Percentiles rank a stretch among this genome's conserved stretches.
Conservation (phyloP, 106 monocot genomes). For the Acorus gramineus region DNA sequence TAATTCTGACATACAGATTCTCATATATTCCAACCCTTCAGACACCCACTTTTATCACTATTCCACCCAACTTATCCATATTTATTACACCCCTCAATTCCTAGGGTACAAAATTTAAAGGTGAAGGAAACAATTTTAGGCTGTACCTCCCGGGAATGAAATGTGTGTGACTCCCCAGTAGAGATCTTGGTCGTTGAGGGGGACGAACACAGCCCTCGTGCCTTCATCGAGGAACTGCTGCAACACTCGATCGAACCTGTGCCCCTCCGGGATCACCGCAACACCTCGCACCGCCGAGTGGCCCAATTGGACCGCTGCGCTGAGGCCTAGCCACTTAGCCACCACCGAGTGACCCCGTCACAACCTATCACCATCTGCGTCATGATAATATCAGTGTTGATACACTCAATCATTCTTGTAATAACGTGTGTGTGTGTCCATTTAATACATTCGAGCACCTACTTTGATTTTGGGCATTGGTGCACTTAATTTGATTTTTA, state of each 20-base stretch:
- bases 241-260: constrained; percentile 12
- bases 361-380: constrained; percentile 58
- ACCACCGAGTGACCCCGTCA: constrained; percentile 49
- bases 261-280: constrained; percentile 21
- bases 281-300: constrained; percentile 24
- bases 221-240: constrained; percentile 18
- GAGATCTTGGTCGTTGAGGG: constrained; percentile 19
- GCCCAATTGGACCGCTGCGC: constrained; percentile 23
- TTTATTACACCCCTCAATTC: too few species aligned
- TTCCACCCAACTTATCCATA: too few species aligned
- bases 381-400: too few species aligned
- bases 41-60: too few species aligned
- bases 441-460: too few species aligned
- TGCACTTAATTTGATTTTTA: too few species aligned
- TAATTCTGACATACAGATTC: too few species aligned
- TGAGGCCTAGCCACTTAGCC: constrained; percentile 39
- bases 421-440: too few species aligned
- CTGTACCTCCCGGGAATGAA: constrained; percentile 16
- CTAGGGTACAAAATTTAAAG: not conserved
- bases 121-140: too few species aligned
- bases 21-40: too few species aligned
- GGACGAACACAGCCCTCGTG: constrained; percentile 27
- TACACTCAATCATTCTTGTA: not conserved
- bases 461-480: too few species aligned
- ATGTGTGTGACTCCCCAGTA: constrained; percentile 25